A percentile compares a stretch with the other conserved stretches of the same genome.
Conservation (phyloP, 495 filamentous ascomycete genomes). For the Staphylotrichum longicolle region DNA sequence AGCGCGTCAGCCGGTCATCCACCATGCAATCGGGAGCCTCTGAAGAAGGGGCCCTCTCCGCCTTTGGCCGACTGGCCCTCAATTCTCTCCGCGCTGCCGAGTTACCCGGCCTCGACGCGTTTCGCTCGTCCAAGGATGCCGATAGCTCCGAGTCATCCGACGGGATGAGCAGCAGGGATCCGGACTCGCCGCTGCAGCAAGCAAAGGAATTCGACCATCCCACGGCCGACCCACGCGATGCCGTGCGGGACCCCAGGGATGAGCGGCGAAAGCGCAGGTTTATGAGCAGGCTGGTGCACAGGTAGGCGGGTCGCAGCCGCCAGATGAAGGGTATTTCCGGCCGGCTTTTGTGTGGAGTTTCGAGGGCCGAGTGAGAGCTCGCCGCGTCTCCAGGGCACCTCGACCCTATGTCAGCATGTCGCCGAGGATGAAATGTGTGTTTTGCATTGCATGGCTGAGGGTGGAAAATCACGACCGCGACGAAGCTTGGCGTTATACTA, state of each 20-base stretch:
- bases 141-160: conserved; percentile 19
- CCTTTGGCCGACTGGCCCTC: conserved; percentile 22
- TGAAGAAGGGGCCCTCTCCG: conserved; percentile 17
- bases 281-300: conserved; percentile 23
- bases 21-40: neutral
- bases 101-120: conserved; percentile 11
- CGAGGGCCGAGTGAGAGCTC: neutral
- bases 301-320: conserved; percentile 17
- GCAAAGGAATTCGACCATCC: neutral
- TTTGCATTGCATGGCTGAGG: neutral
- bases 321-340: neutral
- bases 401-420: neutral
- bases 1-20: conserved; percentile 12
- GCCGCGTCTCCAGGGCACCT: no score
- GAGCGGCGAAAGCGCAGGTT: conserved; percentile 19
- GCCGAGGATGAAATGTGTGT: neutral
- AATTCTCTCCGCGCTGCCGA: conserved; percentile 22
- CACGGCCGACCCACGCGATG: conserved; percentile 13
- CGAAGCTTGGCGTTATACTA: neutral
- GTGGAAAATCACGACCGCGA: neutral
- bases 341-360: neutral
- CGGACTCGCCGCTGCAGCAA: conserved; percentile 15
- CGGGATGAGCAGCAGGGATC: conserved; percentile 21
- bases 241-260: neutral
- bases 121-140: conserved; percentile 23